phyloP scores from a whole-genome alignment of 1,139 yeast genomes.

The Hemisphaericaspora subhashii region DNA sequence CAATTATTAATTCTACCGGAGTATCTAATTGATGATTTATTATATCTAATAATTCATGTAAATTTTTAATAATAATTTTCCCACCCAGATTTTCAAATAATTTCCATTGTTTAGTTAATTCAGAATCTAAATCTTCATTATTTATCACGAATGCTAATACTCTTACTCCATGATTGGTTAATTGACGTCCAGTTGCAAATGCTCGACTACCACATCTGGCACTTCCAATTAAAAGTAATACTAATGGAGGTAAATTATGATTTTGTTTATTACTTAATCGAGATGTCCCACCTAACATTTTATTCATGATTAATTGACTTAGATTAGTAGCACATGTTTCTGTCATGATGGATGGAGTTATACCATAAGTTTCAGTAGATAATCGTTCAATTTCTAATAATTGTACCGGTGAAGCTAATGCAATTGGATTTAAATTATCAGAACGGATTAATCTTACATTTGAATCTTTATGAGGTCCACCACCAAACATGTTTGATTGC shows the following conservation, averaged over 20 bases:
- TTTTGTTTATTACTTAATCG: slow-evolving; percentile 56
- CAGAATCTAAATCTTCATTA: slow-evolving; percentile 28
- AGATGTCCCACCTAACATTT: slow-evolving; percentile 66
- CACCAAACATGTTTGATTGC: slow-evolving; percentile 5
- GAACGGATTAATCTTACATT: slow-evolving; percentile 22
- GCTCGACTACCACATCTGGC: slow-evolving; percentile 76
- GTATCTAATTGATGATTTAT: slow-evolving; percentile 53
- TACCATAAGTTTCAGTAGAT: slow-evolving; percentile 52
- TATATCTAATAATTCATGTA: slow-evolving; percentile 30
- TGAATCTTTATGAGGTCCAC: slow-evolving; percentile 4
- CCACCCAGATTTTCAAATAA: slow-evolving; percentile 54
- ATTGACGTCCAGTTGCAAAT: slow-evolving; percentile 76
- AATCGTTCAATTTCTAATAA: slow-evolving; percentile 74
- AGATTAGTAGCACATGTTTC: slow-evolving; percentile 77
- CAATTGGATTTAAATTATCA: slow-evolving; percentile 34
- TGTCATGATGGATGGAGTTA: slow-evolving; percentile 48
- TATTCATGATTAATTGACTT: slow-evolving; percentile 53
- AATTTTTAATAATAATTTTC: slow-evolving; percentile 37
- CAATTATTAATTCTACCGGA: slow-evolving; percentile 77
- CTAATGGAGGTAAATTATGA: slow-evolving; percentile 79
- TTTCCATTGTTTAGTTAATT: slow-evolving; percentile 44
- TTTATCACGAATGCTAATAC: slow-evolving; percentile 58
- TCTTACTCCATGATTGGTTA: slow-evolving; percentile 71
- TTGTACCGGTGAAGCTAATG: slow-evolving; percentile 79
- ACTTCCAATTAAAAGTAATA: slow-evolving; percentile 70